Percentiles rank a stretch among this genome's conserved stretches.
Conservation (phyloP, 225 moss, liverwort and hornwort genomes). For the Anthoceros angustus region DNA sequence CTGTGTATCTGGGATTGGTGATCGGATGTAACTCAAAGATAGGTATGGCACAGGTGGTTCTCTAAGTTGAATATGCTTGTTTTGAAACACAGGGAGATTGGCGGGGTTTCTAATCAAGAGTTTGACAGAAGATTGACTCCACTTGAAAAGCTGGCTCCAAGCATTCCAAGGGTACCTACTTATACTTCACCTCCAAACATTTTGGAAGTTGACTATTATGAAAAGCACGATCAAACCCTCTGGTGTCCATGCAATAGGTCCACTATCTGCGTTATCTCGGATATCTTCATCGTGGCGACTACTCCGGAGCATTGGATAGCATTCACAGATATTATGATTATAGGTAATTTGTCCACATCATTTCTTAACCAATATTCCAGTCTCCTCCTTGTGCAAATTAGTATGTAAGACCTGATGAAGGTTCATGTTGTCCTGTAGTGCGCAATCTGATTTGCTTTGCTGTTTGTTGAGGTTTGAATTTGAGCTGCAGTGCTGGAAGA, state of each 20-base stretch:
- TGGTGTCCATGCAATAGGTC: conserved; percentile 23
- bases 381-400: no score
- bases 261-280: conserved; percentile 77
- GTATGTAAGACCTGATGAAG: no score
- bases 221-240: neutral
- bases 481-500: conserved; percentile 27
- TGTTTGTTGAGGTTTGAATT: no score
- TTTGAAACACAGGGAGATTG: conserved; percentile 16
- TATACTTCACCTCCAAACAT: neutral
- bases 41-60: neutral
- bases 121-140: conserved; percentile 29
- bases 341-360: conserved; percentile 13
- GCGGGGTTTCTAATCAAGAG: conserved; percentile 21
- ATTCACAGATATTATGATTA: conserved; percentile 79
- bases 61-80: conserved; percentile 19
- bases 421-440: neutral
- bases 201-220: neutral
- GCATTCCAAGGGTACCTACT: conserved; percentile 25
- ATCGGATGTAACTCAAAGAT: no score
- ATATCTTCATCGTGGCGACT: conserved; percentile 60
- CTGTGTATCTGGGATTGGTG: no score
- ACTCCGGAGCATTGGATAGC: conserved; percentile 82
- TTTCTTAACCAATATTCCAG: no score
- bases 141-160: conserved; percentile 50
- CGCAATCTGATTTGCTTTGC: conserved; percentile 3